Base-by-base conservation (phyloP, 805 yeast species). In the Yamadazyma tumulicola region DNA sequence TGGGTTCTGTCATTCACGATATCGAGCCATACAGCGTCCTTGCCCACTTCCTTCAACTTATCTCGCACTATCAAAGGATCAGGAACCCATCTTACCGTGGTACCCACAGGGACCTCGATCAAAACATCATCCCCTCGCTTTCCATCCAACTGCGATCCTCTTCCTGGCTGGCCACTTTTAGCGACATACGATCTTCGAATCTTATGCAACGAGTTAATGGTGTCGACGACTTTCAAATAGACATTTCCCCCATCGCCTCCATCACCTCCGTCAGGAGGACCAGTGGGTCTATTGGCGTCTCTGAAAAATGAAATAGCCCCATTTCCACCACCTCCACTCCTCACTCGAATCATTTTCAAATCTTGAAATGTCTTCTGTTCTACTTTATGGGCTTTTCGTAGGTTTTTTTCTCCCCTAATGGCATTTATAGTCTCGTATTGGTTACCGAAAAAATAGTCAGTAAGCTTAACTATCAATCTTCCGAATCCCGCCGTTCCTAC, bases 201-300 rank as follows among this genome's bases (percentile, higher is more conserved):
- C 40, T 78, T 77, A 47, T 86, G 87, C 39, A 93, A 58, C 4
- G 93, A 81, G 23, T 79, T 74, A 27, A 85, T 48, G 15, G 84
- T 85, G 32, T 76, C 76, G 1, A 81, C 79, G 3, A 95, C 96
- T 52, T 81, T 85, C 2, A 93, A 76, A 53, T 82, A 91, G 2
- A 93, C 73, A 34, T 81, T 72, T 2, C 98, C 98, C 15, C 98
- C 98, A 41, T 70, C 64, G 4, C 97, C 98, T 19, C 98, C 98
- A 61, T 93, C 97, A 7, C 98, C 98, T n/a, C 98, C 98, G 57
- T 89, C 95, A 0, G 98, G 95, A 0, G 98, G 97, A 0, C 98
- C 98, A 13, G 73, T 71, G 0, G 95, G 71, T 27, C 85, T 62
- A 26, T 88, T 85, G 3, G 95, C 85, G 46, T 87, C 97, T 45